Base-by-base conservation (phyloP, 2,329 filamentous ascomycete species). In the Colletotrichum sp. region DNA sequence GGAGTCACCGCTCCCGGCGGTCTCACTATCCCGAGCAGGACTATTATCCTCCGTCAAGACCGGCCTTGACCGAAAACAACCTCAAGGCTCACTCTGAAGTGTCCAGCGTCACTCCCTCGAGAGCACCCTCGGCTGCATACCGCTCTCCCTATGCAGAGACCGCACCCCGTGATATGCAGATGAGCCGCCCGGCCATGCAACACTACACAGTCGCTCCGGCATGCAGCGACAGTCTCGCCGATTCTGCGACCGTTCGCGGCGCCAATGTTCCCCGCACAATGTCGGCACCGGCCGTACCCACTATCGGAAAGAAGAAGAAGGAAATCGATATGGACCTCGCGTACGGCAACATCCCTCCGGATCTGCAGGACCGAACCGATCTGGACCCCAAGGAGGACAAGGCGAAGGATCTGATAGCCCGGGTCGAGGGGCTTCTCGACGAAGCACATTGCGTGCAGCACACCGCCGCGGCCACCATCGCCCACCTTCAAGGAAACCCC, bases 371-470 rank as follows among this genome's bases (percentile, higher is more conserved):
- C 84, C 82, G 88, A 79, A 79, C 87, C 80, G 86, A 91, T 81
- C 81, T 89, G 62, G 88, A 89, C 76, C 85, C 85, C 66, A 90
- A 92, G 78, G 90, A 87, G 78, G 76, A 82, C 52, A 81, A 87
- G 67, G 87, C 87, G 1, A 84, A 87, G 74, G 82, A 88, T 21
- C 92, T 98, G 63, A 92, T 98, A 75, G 90, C 88, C 75, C 93
- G 92, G 79, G 93, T 98, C 62, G 95, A 98, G 83, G 86, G 88
- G 64, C 88, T 98, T 3, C 89, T 99, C 4, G 92, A 96, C 78
- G 96, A 99, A 85, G 95, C 95, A 21, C 93, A 98, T 79, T 98
- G 96, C 85, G 83, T 98, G 32, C 96, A 98, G 78, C 93, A 98
- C 83, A 95, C 94, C 2, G 96, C 95, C 7, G 93, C 92, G 0